Conservation (phyloP, 129 eudicot genomes). For the Ambrosia trifida region DNA sequence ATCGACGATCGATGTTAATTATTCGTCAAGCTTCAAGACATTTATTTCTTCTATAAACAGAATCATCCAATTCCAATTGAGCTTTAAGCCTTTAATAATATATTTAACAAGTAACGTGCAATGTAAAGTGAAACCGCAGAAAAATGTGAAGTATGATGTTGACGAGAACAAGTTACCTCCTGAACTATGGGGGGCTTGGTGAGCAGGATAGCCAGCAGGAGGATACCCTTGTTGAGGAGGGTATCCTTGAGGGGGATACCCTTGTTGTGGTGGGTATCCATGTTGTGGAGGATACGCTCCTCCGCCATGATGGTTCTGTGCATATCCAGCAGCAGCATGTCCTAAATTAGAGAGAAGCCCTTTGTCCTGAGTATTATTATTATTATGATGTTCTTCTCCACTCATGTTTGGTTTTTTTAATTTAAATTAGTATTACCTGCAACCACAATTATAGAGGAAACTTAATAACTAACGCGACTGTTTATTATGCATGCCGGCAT, state of each 20-base stretch:
- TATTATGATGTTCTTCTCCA: constrained; percentile 44
- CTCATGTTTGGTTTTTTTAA: constrained; percentile 46
- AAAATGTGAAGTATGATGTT: neutral
- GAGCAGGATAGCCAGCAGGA: constrained; percentile 31
- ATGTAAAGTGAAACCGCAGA: neutral
- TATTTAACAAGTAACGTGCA: constrained; percentile 5
- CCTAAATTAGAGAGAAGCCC: constrained; percentile 59
- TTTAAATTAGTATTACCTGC: constrained; percentile 15
- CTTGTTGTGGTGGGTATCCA: constrained; percentile 32
- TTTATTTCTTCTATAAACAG: neutral
- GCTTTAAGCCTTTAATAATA: neutral
- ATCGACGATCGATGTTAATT: no score
- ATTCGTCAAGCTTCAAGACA: neutral
- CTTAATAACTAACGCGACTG: neutral
- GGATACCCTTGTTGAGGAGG: constrained; percentile 32
- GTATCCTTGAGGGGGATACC: constrained; percentile 36
- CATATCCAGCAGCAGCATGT: constrained; percentile 55
- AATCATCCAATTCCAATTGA: neutral
- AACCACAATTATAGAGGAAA: neutral
- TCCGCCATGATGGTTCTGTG: constrained; percentile 39
- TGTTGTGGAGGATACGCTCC: constrained; percentile 24
- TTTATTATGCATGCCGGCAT: neutral
- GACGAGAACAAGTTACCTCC: constrained; percentile 25
- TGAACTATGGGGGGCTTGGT: constrained; percentile 29
- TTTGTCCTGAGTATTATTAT: constrained; percentile 48